Base-by-base conservation (phyloP, 352 stramenopile genomes). In the Pilasporangium apinafurcum region DNA sequence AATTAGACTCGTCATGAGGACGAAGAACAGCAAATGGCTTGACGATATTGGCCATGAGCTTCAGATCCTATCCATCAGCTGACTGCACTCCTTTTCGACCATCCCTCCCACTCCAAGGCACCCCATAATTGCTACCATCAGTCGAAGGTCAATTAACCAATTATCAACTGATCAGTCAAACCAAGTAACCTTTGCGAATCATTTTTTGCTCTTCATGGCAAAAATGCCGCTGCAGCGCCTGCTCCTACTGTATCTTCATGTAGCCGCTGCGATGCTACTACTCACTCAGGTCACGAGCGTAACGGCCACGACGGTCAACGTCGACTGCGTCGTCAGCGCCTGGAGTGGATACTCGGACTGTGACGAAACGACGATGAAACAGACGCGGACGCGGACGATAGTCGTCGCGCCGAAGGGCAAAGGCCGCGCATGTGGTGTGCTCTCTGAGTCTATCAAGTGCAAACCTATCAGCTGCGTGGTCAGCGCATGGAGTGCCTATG, bases 251-350 rank as follows among this genome's bases (percentile, higher is more conserved):
- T 14, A 17, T 34, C 29, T 34, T n/a, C n/a, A 10, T 34, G 2
- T 38, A 2, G 13, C 33, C 13, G 8, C 21, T 12, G 27, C 29
- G 26, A n/a, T 49, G 10, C 14, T 27, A 6, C 34, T 43, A 14
- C 34, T 44, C 4, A n/a, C n/a, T n/a, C n/a, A n/a, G n/a, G n/a
- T n/a, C n/a, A 8, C 26, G 8, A 4, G 12, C 12, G 34, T n/a
- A n/a, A 25, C 21, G 1, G 44, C 34, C 21, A 27, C 26, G 18
- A 37, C 44, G 1, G 52, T 51, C 6, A 84, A 84, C 17, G 52
- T 68, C 5, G 71, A 84, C 51, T 84, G 71, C 20, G 65, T 77
- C 12, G 56, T 85, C 2, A 70, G 64, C 24, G 44, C 36, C 2
- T 83, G 72, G 68, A 37, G 63, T 3, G 9, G 34, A 0, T 86